Evolutionary conservation across 768 basidiomycete species (phyloP).

Genomic region (Leccinum incarnatum): DNA sequence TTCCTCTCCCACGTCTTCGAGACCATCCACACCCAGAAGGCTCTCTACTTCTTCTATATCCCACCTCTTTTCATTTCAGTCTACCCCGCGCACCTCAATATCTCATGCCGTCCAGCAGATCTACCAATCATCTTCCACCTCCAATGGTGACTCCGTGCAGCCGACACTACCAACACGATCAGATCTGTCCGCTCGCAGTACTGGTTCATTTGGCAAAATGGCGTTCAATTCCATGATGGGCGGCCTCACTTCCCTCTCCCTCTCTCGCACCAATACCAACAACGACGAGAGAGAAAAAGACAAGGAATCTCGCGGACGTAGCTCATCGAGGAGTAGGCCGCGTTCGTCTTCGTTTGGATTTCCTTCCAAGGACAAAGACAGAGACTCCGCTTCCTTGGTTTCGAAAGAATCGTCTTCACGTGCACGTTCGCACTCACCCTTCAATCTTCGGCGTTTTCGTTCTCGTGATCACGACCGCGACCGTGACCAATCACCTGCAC

Average conservation of each 20-base stretch:
- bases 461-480: conserved; percentile 52
- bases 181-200: conserved; percentile 35
- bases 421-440: conserved; percentile 78
- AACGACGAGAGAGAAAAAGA: conserved; percentile 39
- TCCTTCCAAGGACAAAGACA: conserved; percentile 32
- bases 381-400: conserved; percentile 35
- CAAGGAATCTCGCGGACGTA: conserved; percentile 52
- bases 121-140: conserved; percentile 3
- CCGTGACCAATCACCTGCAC: conserved; percentile 54
- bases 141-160: conserved; percentile 11
- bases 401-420: conserved; percentile 52
- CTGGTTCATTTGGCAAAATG: conserved; percentile 58
- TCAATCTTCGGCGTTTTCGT: conserved; percentile 67
- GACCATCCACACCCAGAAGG: conserved; percentile 22
- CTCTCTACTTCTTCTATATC: conserved; percentile 26
- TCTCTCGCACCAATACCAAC: conserved; percentile 50
- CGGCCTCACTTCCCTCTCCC: conserved; percentile 60
- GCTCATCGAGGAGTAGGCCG: conserved; percentile 39
- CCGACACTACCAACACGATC: conserved; percentile 25
- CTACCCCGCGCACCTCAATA: conserved; percentile 11
- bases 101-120: conserved; percentile 23
- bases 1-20: conserved; percentile 8
- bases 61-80: conserved; percentile 25
- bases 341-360: conserved; percentile 52
- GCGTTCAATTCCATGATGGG: conserved; percentile 71